Conservation (phyloP, 257 asterid species). For the Solanum chmielewskii region DNA sequence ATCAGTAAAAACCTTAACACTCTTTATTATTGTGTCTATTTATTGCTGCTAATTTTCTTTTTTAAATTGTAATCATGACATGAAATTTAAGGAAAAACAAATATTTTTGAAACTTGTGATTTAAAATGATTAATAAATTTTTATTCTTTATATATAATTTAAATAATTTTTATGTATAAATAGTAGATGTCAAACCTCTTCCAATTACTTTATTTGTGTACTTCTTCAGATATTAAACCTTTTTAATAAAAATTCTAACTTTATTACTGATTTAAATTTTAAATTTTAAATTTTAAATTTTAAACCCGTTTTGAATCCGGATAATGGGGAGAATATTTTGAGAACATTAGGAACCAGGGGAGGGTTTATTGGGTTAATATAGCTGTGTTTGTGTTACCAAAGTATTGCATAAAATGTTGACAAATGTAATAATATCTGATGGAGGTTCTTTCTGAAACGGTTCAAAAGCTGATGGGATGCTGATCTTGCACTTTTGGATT, state of each 20-base stretch:
- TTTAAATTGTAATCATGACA: background rate
- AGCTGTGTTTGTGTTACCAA: background rate
- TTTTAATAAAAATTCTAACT: background rate
- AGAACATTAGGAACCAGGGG: background rate
- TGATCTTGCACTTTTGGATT: background rate
- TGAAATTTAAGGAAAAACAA: no score
- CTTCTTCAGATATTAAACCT: no score
- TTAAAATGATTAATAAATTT: no score
- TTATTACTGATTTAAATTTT: background rate
- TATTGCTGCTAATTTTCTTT: no score
- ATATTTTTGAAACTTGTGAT: no score
- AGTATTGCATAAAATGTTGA: background rate
- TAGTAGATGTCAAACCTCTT: no score
- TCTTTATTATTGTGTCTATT: background rate
- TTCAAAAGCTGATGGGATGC: background rate
- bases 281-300: background rate
- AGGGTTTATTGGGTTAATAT: background rate
- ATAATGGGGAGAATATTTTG: background rate
- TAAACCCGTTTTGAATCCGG: background rate
- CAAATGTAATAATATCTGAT: background rate
- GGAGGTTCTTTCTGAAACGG: background rate
- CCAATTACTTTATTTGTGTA: rapidly evolving
- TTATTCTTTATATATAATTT: no score
- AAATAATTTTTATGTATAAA: no score
- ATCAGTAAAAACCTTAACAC: background rate